Base-by-base conservation (phyloP, 1,284 basidiomycete species). In the Heterobasidion irregulare region DNA sequence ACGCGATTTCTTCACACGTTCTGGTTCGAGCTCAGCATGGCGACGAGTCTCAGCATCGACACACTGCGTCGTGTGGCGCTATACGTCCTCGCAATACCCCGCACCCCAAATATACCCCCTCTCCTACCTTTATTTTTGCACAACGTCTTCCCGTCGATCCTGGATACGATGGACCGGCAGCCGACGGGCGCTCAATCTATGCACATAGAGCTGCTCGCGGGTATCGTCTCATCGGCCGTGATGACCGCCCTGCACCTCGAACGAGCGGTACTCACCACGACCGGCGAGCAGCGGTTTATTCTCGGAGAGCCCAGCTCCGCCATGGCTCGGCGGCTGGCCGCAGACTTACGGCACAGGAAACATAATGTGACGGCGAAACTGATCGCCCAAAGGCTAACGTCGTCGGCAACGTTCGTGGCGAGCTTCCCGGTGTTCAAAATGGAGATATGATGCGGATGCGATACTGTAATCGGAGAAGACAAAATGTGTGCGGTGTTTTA, bases 121-220 rank as follows among this genome's bases (percentile, higher is more conserved):
- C 73, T 91, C 9, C 71, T 91, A 26, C 86, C 86, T 0, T 75
- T 88, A 41, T 91, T 90, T 67, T 63, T 89, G 56, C 80, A 87
- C 65, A 70, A 78, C 51, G 66, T 85, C 13, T 65, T 86, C 9
- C 88, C 87, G 7, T 72, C 74, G 10, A 63, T 89, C 49, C 76
- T 89, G 51, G 66, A 72, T 1, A 61, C 66, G 6, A 75, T 85
- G 52, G 87, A 90, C 62, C 69, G 68, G 6, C 75, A 79, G 62
- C 68, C 66, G 53, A 66, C 70, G 36, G 64, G 77, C 1, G 80
- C 86, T 56, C 79, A 83, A 60, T 71, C 74, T 3, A 68, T 83
- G 53, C 74, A 71, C 50, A 72, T 80, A 6, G 86, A 90, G 61
- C 72, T 89, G 18, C 67, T 89, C 34, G 78, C 80, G 13, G 72